Conservation (phyloP, 257 asterid genomes). For the Salvia hispanica region DNA sequence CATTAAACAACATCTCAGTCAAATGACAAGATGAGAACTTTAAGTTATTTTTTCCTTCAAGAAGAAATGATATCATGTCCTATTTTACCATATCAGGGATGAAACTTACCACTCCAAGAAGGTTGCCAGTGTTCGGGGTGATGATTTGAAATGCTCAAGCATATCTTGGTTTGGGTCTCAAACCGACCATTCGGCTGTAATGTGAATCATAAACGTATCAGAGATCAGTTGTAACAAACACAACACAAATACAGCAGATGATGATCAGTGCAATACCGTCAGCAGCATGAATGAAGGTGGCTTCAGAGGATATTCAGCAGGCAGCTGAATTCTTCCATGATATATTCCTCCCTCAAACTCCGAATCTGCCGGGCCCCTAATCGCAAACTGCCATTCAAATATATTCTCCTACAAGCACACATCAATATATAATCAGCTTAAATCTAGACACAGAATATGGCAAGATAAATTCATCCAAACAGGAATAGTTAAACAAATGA, state of each 20-base stretch:
- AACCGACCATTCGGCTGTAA: conserved; percentile 93
- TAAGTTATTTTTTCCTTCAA: background rate
- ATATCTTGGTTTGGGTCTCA: conserved; percentile 93
- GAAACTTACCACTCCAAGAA: conserved; percentile 84
- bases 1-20: background rate
- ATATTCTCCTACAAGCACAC: conserved; percentile 62
- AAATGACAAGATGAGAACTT: background rate
- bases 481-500: background rate
- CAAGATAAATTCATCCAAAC: background rate
- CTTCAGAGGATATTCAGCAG: conserved; percentile 88
- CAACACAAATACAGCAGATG: conserved; percentile 11
- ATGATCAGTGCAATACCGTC: conserved; percentile 47
- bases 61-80: background rate
- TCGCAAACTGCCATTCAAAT: conserved; percentile 94
- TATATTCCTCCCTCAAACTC: conserved; percentile 92
- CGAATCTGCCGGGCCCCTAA: conserved; percentile 75
- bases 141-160: conserved; percentile 96
- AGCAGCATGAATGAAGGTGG: conserved; percentile 90
- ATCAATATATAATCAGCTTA: conserved; percentile 13
- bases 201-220: background rate
- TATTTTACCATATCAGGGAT: background rate
- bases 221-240: background rate
- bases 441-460: background rate
- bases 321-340: conserved; percentile 91
- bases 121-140: conserved; percentile 99